Evolutionary conservation across 225 moss, liverwort and hornwort species (phyloP), one percentile per base, ranked within the genome.

Genomic region (Asterella californica): DNA sequence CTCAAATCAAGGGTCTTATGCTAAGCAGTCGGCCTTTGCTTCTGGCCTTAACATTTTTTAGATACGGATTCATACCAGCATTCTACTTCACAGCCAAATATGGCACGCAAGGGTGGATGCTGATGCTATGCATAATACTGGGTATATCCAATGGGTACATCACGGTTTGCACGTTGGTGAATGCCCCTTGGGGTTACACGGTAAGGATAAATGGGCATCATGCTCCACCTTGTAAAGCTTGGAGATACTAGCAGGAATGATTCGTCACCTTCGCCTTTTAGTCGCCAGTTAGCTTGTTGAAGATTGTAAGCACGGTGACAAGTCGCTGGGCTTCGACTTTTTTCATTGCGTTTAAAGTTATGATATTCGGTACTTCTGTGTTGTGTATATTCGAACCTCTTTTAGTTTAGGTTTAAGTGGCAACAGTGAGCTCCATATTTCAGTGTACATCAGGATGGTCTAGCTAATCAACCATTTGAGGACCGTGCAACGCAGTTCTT

Each of bases 41-140:
- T 42, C 42, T 42, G 42, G 70, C 76, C 63, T 65, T 83, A 30
- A 80, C 81, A 19, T 70, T 90, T 4, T 15, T 86, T 68, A 88
- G 94, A 6, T 79, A 46, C 37, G 92, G 84, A 2, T 90, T 96
- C 15, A 84, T 96, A 32, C 96, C 96, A 10, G 94, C 92, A 1
- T 96, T 94, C 60, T 96, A 91, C 66, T 92, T 87, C 84, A 87
- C 91, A 18, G 92, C 96, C 34, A 91, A 88, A 47, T 91, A 96
- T 55, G 94, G 92, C 64, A 70, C 91, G 1, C 91, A 96, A 83
- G 96, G 96, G 14, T 96, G 92, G 94, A 94, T 96, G 91, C 73
- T 96, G 29, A 33, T 90, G 42, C 82, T 96, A 25, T 89, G 91
- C 47, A 57, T 86, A 80, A 38, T 91, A 42, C 72, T 96, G 81